Evolutionary conservation across 1,284 basidiomycete genomes (phyloP).

Genomic region (Apiotrichum domesticum): DNA sequence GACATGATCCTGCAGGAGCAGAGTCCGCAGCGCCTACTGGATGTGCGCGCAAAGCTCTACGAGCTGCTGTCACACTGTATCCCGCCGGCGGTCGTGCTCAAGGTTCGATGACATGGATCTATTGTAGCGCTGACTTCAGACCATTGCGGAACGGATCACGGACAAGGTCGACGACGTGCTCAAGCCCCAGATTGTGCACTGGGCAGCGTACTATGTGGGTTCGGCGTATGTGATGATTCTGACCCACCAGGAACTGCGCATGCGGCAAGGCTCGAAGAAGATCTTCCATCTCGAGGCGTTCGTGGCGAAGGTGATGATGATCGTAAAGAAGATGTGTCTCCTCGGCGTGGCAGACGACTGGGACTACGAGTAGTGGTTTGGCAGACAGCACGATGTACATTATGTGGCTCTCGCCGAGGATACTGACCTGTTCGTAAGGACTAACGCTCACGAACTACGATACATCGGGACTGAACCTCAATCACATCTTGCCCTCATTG

Average conservation of each 20-base stretch:
- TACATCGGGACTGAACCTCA: too few species aligned
- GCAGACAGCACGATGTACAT: too few species aligned
- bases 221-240: neutral
- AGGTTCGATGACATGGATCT: slow-evolving; percentile 53
- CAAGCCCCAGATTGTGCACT: slow-evolving; percentile 87
- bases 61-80: slow-evolving; percentile 96
- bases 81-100: slow-evolving; percentile 84
- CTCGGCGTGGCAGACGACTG: too few species aligned
- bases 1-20: slow-evolving; percentile 90
- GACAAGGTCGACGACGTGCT: slow-evolving; percentile 79
- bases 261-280: slow-evolving; percentile 86
- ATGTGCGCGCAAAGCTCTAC: slow-evolving; percentile 87
- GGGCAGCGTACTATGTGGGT: slow-evolving; percentile 90
- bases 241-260: slow-evolving; percentile 67
- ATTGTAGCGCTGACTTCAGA: slow-evolving; percentile 52
- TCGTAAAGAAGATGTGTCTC: too few species aligned
- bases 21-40: slow-evolving; percentile 82
- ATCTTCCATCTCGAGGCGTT: slow-evolving; percentile 91
- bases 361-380: too few species aligned
- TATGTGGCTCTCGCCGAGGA: too few species aligned
- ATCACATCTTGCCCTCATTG: too few species aligned
- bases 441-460: too few species aligned
- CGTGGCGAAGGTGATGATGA: slow-evolving; percentile 45
- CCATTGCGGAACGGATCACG: slow-evolving; percentile 77
- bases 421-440: too few species aligned